Percentiles rank a stretch among this genome's conserved stretches.
Evolutionary conservation across 352 stramenopile species (phyloP).

Genomic region (Phytopythium cucurbitacearum): DNA sequence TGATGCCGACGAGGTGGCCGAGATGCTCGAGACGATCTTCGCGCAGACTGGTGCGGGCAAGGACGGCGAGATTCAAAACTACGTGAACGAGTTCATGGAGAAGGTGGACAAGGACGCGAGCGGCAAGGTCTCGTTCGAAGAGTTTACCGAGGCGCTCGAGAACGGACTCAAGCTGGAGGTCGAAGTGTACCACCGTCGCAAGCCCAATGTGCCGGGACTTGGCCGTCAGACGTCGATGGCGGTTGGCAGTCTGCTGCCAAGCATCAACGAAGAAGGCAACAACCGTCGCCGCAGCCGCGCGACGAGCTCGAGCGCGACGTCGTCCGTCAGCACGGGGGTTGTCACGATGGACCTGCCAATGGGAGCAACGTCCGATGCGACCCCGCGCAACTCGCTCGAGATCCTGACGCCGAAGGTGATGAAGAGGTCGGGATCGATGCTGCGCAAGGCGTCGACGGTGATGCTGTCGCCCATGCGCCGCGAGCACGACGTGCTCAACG

Average conservation of each 20-base stretch:
- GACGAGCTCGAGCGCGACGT: constrained; percentile 24
- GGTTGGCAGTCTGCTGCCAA: constrained; percentile 16
- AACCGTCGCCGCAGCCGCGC: background rate
- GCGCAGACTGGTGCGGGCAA: constrained; percentile 67
- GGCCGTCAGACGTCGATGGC: constrained; percentile 8
- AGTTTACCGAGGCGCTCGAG: constrained; percentile 76
- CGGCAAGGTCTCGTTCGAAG: constrained; percentile 73
- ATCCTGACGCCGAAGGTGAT: constrained; percentile 26
- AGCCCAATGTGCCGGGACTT: constrained; percentile 23
- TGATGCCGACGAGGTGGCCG: constrained; percentile 66
- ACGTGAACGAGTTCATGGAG: constrained; percentile 72
- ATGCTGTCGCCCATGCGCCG: constrained; percentile 58
- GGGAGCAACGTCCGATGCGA: constrained; percentile 5
- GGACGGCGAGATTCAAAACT: constrained; percentile 64
- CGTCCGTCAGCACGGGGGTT: constrained; percentile 20
- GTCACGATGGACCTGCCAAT: constrained; percentile 15
- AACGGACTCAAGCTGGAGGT: constrained; percentile 76
- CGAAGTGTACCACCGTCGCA: constrained; percentile 54
- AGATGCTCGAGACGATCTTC: constrained; percentile 80
- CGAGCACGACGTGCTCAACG: constrained; percentile 79
- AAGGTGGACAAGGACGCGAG: constrained; percentile 63
- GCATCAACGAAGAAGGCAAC: constrained; percentile 32
- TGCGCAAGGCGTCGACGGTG: constrained; percentile 20
- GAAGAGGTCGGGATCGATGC: constrained; percentile 29
- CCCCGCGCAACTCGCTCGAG: constrained; percentile 12